Base-by-base conservation (phyloP, 2,329 filamentous ascomycete species). In the Chalaropsis thielavioides region DNA sequence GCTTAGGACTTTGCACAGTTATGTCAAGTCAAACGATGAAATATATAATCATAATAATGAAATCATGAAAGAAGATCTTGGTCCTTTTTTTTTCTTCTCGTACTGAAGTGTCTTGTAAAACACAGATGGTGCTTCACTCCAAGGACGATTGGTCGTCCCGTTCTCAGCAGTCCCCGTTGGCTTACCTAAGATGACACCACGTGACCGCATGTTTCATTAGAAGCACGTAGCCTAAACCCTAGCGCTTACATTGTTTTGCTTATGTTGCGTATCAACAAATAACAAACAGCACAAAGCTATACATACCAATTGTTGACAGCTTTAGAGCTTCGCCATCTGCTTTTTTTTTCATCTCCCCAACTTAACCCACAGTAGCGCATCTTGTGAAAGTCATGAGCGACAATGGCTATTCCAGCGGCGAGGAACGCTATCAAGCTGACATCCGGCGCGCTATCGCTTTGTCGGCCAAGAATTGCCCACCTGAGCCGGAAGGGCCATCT, bases 381-480 rank as follows among this genome's bases (percentile, higher is more conserved):
- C 10, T 38, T 38, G n/a, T n/a, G 24, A 6, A 6, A 63, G 65
- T 35, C 68, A 66, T 60, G 61, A 63, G 54, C 38, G 64, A 67
- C 38, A 58, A 56, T 19, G 61, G 64, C 22, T 68, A 67, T 38
- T 68, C 66, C 4, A 67, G 66, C 43, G 70, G 71, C 58, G 73
- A 75, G 58, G 72, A 72, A 27, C 79, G 81, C 58, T 81, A 84
- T 22, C 82, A 87, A 62, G 81, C 83, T 67, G 82, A 83, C 38
- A 73, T 86, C n/a, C 78, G 78, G 35, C 77, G 76, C 67, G 84
- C 85, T 38, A 84, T 88, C 66, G 83, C 79, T 17, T 73, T 85
- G 35, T 85, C 83, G 8, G 75, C 85, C 17, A 72, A 74, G 65
- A 71, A 74, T 59, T 69, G 62, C 41, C 62, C 58, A 38, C 59